Conservation (phyloP, 257 asterid genomes). For the Galeopsis tetrahit region DNA sequence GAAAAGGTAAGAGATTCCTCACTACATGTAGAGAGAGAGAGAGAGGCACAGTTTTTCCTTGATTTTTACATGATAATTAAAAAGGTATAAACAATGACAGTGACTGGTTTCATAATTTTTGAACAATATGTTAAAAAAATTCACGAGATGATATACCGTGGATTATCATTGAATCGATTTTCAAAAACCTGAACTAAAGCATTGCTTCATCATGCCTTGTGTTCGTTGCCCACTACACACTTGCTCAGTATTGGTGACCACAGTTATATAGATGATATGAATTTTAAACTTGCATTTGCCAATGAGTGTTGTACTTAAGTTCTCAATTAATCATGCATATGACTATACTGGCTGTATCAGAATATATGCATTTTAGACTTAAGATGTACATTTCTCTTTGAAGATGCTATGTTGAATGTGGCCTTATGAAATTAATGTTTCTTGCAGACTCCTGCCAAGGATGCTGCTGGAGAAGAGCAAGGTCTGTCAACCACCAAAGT, state of each 20-base stretch:
- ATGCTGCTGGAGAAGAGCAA: slow-evolving; percentile 72
- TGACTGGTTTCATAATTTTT: not conserved
- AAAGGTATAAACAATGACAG: not conserved
- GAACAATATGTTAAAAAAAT: slow-evolving; percentile 4
- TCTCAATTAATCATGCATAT: slow-evolving; percentile 5
- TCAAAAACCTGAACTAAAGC: not conserved
- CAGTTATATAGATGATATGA: not conserved
- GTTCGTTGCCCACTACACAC: not conserved
- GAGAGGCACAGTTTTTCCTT: not conserved
- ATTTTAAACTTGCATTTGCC: slow-evolving; percentile 7
- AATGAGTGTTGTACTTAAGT: slow-evolving; percentile 3
- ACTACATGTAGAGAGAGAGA: not conserved
- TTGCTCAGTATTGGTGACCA: not conserved
- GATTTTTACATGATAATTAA: not conserved
- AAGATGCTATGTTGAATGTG: slow-evolving; percentile 25
- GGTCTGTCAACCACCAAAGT: slow-evolving; percentile 70
- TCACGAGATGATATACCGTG: not conserved
- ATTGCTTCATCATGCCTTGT: slow-evolving; percentile 12
- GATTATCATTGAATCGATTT: slow-evolving; percentile 1
- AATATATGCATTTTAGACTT: slow-evolving; percentile 11
- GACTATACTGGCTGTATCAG: slow-evolving; percentile 17
- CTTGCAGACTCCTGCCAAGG: slow-evolving; percentile 54
- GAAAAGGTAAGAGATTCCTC: not conserved
- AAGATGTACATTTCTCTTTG: slow-evolving; percentile 29
- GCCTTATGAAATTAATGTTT: slow-evolving; percentile 29